phyloP scores from a whole-genome alignment of 2,329 filamentous ascomycete species.

The Fusarium sp. region DNA sequence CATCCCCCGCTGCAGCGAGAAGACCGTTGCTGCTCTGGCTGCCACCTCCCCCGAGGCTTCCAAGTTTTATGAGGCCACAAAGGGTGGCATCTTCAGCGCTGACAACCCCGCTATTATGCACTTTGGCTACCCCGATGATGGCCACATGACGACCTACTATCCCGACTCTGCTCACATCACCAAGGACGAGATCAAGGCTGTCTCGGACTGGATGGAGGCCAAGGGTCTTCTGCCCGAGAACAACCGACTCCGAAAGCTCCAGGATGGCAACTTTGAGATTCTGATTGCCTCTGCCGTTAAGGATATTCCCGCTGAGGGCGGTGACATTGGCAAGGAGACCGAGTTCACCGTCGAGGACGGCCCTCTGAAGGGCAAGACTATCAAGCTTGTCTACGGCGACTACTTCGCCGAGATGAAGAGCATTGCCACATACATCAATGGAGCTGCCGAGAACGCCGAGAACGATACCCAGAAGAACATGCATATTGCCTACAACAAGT shows the following conservation, averaged over 20 bases:
- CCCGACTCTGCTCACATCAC: conserved; percentile 80
- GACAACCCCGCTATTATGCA: conserved; percentile 75
- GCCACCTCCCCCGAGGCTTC: conserved; percentile 70
- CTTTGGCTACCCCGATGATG: conserved; percentile 78
- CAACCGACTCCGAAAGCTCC: conserved; percentile 77
- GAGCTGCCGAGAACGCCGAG: conserved; percentile 75
- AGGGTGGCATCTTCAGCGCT: conserved; percentile 78
- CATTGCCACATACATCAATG: conserved; percentile 74
- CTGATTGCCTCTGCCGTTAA: conserved; percentile 78
- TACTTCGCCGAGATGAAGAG: conserved; percentile 77
- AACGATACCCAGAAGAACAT: conserved; percentile 82
- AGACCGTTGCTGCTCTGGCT: conserved; percentile 74
- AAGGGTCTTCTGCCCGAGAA: conserved; percentile 81
- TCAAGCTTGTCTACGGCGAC: conserved; percentile 81
- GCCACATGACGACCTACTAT: conserved; percentile 86
- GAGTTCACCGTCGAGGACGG: conserved; percentile 71
- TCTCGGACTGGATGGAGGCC: conserved; percentile 79
- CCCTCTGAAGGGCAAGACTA: conserved; percentile 72
- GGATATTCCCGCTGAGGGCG: conserved; percentile 69
- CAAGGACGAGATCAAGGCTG: conserved; percentile 77
- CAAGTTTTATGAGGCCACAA: conserved; percentile 74
- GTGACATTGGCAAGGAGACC: conserved; percentile 76
- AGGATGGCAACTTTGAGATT: conserved; percentile 75
- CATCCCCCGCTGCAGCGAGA: conserved; percentile 76
- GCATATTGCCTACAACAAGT: conserved; percentile 79